Evolutionary conservation across 2,329 filamentous ascomycete genomes (phyloP), one percentile per base, ranked within the genome.

Genomic region (Massarina eburnea): DNA sequence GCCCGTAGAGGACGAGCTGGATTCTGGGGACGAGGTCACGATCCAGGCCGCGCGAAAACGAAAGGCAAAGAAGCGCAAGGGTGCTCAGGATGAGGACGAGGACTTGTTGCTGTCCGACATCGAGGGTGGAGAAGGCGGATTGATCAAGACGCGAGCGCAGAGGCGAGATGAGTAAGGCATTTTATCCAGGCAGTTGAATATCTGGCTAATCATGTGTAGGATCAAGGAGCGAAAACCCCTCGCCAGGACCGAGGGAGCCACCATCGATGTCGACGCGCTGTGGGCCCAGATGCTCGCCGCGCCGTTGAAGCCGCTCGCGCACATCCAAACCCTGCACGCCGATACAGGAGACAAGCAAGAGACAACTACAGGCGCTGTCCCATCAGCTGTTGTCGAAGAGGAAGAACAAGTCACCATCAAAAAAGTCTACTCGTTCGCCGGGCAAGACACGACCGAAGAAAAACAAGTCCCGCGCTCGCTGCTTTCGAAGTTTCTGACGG

Each of bases 391-490:
- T 3, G 39, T 21, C 6, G 61, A 59, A 17, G 65, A 67, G 9
- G 59, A 67, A 38, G 71, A 75, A 33, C 66, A 58, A 71, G 39
- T 89, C 57, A 80, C 78, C 49, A 85, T 90, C 50, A 86, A 84
- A 58, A 82, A 85, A 22, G 85, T 81, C 12, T 89, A 88, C 70
- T 86, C 85, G 57, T 90, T 90, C 57, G 87, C 86, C 27, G 87
- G 86, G 22, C 82, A 86, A 58, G 77, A 85, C 10, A 83, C 87
- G 58, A 86, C 80, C 0, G 86, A 90, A 59, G 84, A 88, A 62
- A 89, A 88, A 64, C 71, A 84, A 9, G 83, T 90, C 1, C 73
- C 81, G 3, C 59, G 59, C 24, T 64, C 63, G 4, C 51, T 59
- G 10, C 57, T 68, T 26, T 58, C 57, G n/a, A 47, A 55, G 27